These are phyloP conservation scores for Myxozyma neglecta DNA, from an alignment of 805 yeast species.

Conservation along the genomic window DNA sequence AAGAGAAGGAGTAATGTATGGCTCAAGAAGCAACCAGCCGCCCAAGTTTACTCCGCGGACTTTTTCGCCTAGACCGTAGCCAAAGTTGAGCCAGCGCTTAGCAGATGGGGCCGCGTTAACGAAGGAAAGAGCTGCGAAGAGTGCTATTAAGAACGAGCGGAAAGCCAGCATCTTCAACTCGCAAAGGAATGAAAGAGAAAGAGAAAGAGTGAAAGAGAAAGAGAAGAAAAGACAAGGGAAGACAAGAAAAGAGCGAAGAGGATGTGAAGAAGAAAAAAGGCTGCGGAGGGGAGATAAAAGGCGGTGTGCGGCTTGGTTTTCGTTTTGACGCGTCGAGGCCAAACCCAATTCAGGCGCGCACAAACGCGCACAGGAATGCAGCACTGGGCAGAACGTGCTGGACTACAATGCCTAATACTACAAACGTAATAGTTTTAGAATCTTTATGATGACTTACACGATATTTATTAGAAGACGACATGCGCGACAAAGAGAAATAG, in stretches of 20 bases:
- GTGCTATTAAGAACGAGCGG: not conserved
- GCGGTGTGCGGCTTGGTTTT: not conserved
- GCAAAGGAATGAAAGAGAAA: not conserved
- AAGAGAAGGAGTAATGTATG: slow-evolving; percentile 74
- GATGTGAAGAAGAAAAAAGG: not conserved
- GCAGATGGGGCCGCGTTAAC: slow-evolving; percentile 1
- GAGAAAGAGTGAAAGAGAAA: not conserved
- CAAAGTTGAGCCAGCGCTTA: slow-evolving; percentile 31
- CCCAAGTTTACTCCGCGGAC: slow-evolving; percentile 74
- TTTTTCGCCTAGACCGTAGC: slow-evolving; percentile 31
- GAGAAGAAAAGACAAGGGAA: not conserved
- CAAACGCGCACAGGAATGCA: too few relatives aligned
- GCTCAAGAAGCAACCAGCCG: slow-evolving; percentile 88
- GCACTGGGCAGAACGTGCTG: too few relatives aligned
- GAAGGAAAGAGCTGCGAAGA: not conserved
- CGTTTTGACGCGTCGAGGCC: not conserved
- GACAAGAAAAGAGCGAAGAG: not conserved
- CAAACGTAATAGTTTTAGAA: too few relatives aligned
- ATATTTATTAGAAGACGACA: too few relatives aligned
- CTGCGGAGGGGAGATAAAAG: not conserved
- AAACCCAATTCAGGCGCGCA: too few relatives aligned
- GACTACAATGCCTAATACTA: too few relatives aligned
- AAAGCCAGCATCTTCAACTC: not conserved
- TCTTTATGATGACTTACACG: too few relatives aligned
- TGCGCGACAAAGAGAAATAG: too few relatives aligned